Percentiles rank a stretch among this genome's conserved stretches.
These are phyloP conservation scores for Sechiopsis laciniata DNA, from an alignment of 306 rosid species.

Conservation along the genomic window DNA sequence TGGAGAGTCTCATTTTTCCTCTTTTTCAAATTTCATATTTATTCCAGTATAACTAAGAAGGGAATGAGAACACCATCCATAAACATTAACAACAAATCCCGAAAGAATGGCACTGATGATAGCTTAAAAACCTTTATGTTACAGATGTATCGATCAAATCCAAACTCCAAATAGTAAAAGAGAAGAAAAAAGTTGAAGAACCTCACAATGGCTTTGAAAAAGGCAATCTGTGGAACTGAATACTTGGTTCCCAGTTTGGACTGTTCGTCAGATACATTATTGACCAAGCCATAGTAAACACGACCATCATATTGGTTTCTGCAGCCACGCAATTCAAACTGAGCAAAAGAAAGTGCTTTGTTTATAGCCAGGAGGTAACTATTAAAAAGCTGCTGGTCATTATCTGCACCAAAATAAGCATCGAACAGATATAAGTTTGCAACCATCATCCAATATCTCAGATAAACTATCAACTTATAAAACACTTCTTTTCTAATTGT, in stretches of 20 bases:
- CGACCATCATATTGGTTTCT: slow-evolving; percentile 74
- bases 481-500: neutral
- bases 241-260: slow-evolving; percentile 82
- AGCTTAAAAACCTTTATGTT: neutral
- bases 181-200: slow-evolving; percentile 1
- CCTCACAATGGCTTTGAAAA: slow-evolving; percentile 85
- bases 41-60: neutral
- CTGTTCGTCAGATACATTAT: slow-evolving; percentile 77
- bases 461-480: neutral
- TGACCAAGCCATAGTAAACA: slow-evolving; percentile 76
- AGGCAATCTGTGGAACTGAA: slow-evolving; percentile 78
- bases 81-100: neutral
- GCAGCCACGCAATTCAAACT: slow-evolving; percentile 75
- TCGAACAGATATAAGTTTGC: slow-evolving; percentile 18
- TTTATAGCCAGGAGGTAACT: slow-evolving; percentile 67
- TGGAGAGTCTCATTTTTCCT: neutral
- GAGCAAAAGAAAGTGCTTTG: slow-evolving; percentile 70
- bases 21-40: neutral
- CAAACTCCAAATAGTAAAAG: neutral
- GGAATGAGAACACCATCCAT: neutral
- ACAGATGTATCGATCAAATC: neutral
- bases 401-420: slow-evolving; percentile 34
- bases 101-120: neutral
- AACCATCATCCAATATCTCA: neutral
- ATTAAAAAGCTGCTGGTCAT: slow-evolving; percentile 44